phyloP scores from a whole-genome alignment of 1,284 basidiomycete genomes.

The Dichomitus squalens region DNA sequence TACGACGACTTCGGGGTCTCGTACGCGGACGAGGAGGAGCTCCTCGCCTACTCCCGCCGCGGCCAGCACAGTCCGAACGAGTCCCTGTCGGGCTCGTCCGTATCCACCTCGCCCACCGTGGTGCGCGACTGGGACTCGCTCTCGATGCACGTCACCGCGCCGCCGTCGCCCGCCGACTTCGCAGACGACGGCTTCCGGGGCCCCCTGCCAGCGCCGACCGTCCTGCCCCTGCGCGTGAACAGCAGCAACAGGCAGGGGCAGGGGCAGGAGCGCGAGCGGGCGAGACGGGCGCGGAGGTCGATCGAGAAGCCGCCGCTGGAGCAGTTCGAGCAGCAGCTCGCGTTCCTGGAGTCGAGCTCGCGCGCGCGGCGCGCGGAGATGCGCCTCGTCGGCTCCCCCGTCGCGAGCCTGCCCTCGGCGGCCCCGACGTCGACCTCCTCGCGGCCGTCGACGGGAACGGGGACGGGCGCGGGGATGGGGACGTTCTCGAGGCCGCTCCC shows the following conservation, averaged over 20 bases:
- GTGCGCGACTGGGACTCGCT: constrained; percentile 1
- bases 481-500: background rate
- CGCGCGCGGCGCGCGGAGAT: background rate
- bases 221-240: background rate
- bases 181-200: background rate
- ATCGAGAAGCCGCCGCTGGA: constrained; percentile 6
- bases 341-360: background rate
- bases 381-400: constrained; percentile 11
- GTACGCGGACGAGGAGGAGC: background rate
- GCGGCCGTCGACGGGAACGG: background rate
- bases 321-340: background rate
- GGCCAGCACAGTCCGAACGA: background rate
- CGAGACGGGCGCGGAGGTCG: background rate
- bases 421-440: background rate
- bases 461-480: background rate
- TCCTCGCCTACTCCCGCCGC: background rate
- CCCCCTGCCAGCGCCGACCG: background rate
- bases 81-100: background rate
- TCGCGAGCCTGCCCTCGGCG: constrained; percentile 9
- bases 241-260: background rate
- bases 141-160: constrained; percentile 8
- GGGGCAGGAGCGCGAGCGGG: background rate
- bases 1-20: background rate
- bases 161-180: constrained; percentile 2
- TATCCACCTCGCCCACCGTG: background rate